Conservation (phyloP, 1,139 yeast species). For the Meyerozyma sp. region DNA sequence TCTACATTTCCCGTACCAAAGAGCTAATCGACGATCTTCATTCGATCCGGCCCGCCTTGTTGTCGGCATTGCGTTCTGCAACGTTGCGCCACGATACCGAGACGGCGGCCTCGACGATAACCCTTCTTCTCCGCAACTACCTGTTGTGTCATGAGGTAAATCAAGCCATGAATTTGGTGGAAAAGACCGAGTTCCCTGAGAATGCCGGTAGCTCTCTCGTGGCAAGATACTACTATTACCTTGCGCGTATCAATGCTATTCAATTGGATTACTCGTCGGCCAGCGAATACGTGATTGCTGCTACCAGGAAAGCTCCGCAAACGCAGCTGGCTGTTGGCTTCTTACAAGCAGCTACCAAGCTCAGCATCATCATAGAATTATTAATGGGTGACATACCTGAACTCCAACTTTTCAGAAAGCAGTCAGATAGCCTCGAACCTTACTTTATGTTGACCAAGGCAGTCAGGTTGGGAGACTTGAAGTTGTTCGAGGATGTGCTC, state of each 20-base stretch:
- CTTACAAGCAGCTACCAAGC: constrained; percentile 83
- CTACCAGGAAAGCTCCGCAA: constrained; percentile 97
- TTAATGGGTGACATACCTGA: constrained; percentile 99
- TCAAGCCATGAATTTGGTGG: constrained; percentile 85
- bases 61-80: constrained; percentile 78
- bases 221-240: constrained; percentile 86
- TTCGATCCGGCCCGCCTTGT: constrained; percentile 64
- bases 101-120: constrained; percentile 82
- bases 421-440: constrained; percentile 56
- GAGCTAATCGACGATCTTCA: constrained; percentile 60
- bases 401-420: constrained; percentile 69
- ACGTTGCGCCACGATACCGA: constrained; percentile 90
- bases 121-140: constrained; percentile 77
- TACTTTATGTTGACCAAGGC: constrained; percentile 88
- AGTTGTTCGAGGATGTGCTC: constrained; percentile 72
- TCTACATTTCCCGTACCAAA: constrained; percentile 74
- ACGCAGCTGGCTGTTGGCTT: constrained; percentile 82
- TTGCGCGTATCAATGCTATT: constrained; percentile 85
- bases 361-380: constrained; percentile 82
- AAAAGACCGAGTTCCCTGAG: constrained; percentile 83
- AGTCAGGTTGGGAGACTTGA: constrained; percentile 86
- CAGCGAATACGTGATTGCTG: constrained; percentile 83
- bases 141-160: constrained; percentile 73
- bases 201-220: constrained; percentile 82
- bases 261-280: constrained; percentile 93